Evolutionary conservation across 305 asterid genomes (phyloP).

Genomic region (Fraxinus albicans): DNA sequence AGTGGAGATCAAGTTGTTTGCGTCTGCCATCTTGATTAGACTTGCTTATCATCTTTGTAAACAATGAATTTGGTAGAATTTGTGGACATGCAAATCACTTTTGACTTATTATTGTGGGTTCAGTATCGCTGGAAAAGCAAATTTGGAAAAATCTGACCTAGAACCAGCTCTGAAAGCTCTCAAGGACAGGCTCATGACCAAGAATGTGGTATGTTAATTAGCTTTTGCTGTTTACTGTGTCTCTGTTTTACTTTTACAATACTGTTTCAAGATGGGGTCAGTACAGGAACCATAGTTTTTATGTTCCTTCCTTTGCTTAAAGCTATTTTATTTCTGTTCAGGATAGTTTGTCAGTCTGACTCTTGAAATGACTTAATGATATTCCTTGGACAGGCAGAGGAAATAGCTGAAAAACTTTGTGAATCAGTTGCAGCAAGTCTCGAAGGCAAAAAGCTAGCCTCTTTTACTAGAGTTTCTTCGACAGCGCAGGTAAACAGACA

Average conservation of each 20-base stretch:
- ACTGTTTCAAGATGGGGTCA: not conserved
- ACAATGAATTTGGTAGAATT: not conserved
- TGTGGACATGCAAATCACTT: not conserved
- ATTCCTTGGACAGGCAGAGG: conserved; percentile 71
- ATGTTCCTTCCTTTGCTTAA: not conserved
- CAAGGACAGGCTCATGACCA: conserved; percentile 95
- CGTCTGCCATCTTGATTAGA: not conserved
- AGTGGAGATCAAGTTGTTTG: not conserved
- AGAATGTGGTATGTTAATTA: conserved; percentile 78
- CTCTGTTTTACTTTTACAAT: not conserved
- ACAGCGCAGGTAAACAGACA: conserved; percentile 68
- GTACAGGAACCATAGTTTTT: not conserved
- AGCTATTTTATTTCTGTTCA: not conserved
- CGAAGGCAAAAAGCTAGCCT: conserved; percentile 84
- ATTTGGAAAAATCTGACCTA: conserved; percentile 81
- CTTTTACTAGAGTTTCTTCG: conserved; percentile 88
- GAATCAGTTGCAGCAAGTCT: conserved; percentile 94
- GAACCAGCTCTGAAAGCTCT: conserved; percentile 96
- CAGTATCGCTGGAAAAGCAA: conserved; percentile 93
- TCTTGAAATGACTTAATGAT: not conserved
- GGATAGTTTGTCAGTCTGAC: not conserved
- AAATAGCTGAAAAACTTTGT: conserved; percentile 93
- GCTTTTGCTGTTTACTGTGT: not conserved
- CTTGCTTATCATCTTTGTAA: not conserved
- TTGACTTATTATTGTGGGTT: conserved; percentile 15